Base-by-base conservation (phyloP, 2,329 filamentous ascomycete genomes). In the Didymella arachidicola region DNA sequence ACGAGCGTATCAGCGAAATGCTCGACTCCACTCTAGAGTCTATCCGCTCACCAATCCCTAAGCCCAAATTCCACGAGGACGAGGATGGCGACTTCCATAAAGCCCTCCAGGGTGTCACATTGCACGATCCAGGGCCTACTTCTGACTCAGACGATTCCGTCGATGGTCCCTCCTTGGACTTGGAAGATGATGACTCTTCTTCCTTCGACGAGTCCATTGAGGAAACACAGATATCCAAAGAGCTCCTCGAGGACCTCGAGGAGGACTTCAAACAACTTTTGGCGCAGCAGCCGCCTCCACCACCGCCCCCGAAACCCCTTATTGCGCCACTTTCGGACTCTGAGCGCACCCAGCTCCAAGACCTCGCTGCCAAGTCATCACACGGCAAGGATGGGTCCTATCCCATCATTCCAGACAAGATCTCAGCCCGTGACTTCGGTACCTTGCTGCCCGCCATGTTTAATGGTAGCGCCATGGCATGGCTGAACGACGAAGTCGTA, bases 401-500 rank as follows among this genome's bases (percentile, higher is more conserved):
- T 18, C 48, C 55, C 1, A 47, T 73, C 34, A 57, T 67, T 14
- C 43, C 52, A 0, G 41, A 63, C 43, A 79, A 83, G 12, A 76
- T 91, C 16, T 79, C 71, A 1, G 72, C 79, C 2, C 84, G 86
- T 51, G 89, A 91, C 69, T 88, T 92, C 66, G 79, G 77, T n/a
- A 88, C 83, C 45, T 77, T 93, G 4, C 58, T 81, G 4, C 73
- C 76, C 4, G 36, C 36, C 3, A 57, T 63, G 16, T 74, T 75
- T 64, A 72, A 70, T 30, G 74, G 74, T 41, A 62, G 64, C 7
- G 80, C 89, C 16, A 79, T 80, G 18, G 73, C 79, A 8, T 94
- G 90, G 90, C 82, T 94, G 7, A 93, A 93, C 63, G 91, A 93
- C 72, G 88, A 91, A 65, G 85, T 90, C 49, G 85, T 94, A 66